A percentile compares a stretch with the other conserved stretches of the same genome.
Conservation (phyloP, 2,329 filamentous ascomycete genomes). For the Claviceps purpurea region DNA sequence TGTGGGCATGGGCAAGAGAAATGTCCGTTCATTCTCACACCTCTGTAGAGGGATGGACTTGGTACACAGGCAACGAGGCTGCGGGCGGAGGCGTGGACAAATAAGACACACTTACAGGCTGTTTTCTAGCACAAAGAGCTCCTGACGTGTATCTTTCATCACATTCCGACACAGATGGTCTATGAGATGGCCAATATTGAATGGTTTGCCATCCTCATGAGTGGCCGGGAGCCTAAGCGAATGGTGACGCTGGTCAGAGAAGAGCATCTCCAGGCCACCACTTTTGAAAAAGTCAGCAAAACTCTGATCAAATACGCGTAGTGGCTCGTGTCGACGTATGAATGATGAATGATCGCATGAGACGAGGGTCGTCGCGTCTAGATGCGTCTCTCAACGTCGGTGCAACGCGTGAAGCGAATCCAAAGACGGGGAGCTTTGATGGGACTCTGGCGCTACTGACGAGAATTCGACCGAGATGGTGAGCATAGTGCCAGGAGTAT, state of each 20-base stretch:
- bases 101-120: conserved; percentile 58
- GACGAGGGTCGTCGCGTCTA: neutral
- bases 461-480: conserved; percentile 60
- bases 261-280: conserved; percentile 89
- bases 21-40: neutral
- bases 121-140: conserved; percentile 78
- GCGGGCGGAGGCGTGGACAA: conserved; percentile 4
- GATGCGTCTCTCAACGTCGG: neutral
- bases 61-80: neutral
- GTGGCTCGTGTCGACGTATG: neutral
- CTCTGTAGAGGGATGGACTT: neutral
- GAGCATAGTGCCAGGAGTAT: conserved; percentile 22
- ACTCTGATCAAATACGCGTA: neutral
- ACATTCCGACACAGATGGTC: conserved; percentile 63
- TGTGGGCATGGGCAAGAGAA: neutral
- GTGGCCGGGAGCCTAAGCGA: conserved; percentile 52
- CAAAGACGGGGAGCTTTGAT: neutral
- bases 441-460: conserved; percentile 19
- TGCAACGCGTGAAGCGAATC: neutral
- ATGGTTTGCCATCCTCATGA: conserved; percentile 43
- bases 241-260: conserved; percentile 68
- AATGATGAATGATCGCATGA: neutral
- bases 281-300: conserved; percentile 28
- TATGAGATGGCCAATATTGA: conserved; percentile 66
- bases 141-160: conserved; percentile 76